A percentile compares a stretch with the other conserved stretches of the same genome.
phyloP scores from a whole-genome alignment of 305 asterid species.

The Stenogyne calaminthoides region DNA sequence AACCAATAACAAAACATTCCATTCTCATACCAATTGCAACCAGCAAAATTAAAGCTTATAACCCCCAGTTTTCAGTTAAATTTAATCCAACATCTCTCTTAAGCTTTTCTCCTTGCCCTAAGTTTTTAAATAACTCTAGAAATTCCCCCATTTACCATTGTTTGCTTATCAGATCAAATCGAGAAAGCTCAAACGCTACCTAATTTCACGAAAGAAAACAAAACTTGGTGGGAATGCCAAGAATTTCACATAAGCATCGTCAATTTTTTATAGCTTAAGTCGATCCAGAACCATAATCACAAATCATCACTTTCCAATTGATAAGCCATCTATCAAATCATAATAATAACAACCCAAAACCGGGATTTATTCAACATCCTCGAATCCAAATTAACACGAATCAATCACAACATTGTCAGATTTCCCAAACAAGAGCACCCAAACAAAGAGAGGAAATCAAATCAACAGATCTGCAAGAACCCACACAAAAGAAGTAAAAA shows the following conservation, averaged over 20 bases:
- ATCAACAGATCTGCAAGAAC: slow-evolving; percentile 39
- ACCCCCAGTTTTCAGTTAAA: background rate
- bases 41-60: background rate
- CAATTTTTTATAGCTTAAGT: background rate
- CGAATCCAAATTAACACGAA: background rate
- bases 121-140: background rate
- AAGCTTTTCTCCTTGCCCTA: background rate
- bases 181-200: slow-evolving; percentile 13
- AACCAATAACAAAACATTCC: background rate
- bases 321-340: slow-evolving; percentile 16
- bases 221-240: background rate
- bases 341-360: slow-evolving; percentile 1
- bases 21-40: slow-evolving; percentile 2
- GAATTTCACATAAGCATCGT: background rate
- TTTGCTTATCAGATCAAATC: slow-evolving; percentile 21
- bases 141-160: background rate
- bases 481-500: background rate
- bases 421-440: background rate
- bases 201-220: background rate
- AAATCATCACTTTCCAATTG: slow-evolving; percentile 12
- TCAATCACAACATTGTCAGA: slow-evolving; percentile 17
- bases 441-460: background rate
- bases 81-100: background rate
- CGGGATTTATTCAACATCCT: slow-evolving; percentile 6
- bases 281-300: slow-evolving; percentile 27